Conservation (phyloP, 352 stramenopile species). For the Phytophthora sp. region DNA sequence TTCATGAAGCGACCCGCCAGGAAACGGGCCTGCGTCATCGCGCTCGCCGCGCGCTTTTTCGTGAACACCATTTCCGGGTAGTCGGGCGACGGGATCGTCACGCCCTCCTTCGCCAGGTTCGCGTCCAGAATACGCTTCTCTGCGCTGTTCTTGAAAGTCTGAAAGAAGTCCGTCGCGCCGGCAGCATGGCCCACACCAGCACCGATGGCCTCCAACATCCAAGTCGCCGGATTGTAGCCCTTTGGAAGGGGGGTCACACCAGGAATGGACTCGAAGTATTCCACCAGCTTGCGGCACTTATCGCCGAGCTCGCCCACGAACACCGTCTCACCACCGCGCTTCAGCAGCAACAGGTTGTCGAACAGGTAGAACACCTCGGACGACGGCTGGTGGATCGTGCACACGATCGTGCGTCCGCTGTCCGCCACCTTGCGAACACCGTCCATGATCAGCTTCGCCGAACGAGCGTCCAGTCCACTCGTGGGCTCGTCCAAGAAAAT, state of each 20-base stretch:
- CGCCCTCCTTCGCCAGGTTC: slow-evolving; percentile 40
- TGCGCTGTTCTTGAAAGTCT: slow-evolving; percentile 33
- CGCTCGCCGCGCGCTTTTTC: slow-evolving; percentile 42
- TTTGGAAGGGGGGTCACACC: slow-evolving; percentile 34
- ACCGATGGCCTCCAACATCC: slow-evolving; percentile 46
- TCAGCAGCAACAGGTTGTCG: slow-evolving; percentile 65
- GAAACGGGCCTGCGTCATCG: slow-evolving; percentile 42
- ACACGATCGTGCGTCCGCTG: slow-evolving; percentile 74
- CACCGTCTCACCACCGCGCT: slow-evolving; percentile 47
- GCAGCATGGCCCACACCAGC: slow-evolving; percentile 39
- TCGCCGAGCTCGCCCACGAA: slow-evolving; percentile 59
- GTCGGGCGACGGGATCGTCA: slow-evolving; percentile 38
- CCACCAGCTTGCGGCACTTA: slow-evolving; percentile 35
- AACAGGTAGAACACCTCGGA: slow-evolving; percentile 88
- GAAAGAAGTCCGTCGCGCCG: slow-evolving; percentile 42
- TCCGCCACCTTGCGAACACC: slow-evolving; percentile 79
- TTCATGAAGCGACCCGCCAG: slow-evolving; percentile 50
- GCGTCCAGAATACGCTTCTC: slow-evolving; percentile 32
- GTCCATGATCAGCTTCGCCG: slow-evolving; percentile 78
- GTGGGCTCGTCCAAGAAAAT: slow-evolving; percentile 82
- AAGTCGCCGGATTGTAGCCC: slow-evolving; percentile 67
- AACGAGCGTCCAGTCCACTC: slow-evolving; percentile 71
- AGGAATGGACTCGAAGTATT: slow-evolving; percentile 42
- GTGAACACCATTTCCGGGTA: slow-evolving; percentile 42
- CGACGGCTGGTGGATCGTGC: slow-evolving; percentile 91